Percentiles rank a stretch among this genome's conserved stretches.
These are phyloP conservation scores for Huntiella omanensis DNA, from an alignment of 2,329 filamentous ascomycete species.

Conservation along the genomic window DNA sequence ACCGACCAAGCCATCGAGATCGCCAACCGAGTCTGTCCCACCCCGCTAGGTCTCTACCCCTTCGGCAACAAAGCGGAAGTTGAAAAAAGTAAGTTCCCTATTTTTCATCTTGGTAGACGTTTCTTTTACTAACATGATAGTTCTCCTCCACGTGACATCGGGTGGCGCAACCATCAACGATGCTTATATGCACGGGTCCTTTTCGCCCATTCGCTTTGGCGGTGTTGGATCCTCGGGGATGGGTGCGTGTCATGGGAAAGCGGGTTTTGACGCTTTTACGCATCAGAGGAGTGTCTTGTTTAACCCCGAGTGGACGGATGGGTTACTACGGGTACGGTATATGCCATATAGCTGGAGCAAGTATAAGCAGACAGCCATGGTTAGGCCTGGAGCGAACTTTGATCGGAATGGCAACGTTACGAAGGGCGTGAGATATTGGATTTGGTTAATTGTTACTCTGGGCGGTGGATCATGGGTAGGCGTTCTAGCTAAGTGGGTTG, in stretches of 20 bases:
- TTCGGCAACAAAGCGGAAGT: slow-evolving; percentile 72
- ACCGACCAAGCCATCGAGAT: slow-evolving; percentile 74
- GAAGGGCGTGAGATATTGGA: slow-evolving; percentile 35
- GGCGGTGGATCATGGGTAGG: slow-evolving; percentile 30
- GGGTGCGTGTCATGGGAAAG: slow-evolving; percentile 59
- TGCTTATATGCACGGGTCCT: slow-evolving; percentile 49
- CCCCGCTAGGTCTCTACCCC: slow-evolving; percentile 65
- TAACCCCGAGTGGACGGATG: slow-evolving; percentile 50
- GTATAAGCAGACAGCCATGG: slow-evolving; percentile 24
- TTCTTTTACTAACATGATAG: slow-evolving; percentile 18
- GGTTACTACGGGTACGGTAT: slow-evolving; percentile 47
- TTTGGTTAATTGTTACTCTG: slow-evolving; percentile 29
- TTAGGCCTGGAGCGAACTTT: slow-evolving; percentile 34
- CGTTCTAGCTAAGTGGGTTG: slow-evolving; percentile 31
- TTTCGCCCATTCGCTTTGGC: slow-evolving; percentile 60
- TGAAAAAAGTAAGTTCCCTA: slow-evolving; percentile 36
- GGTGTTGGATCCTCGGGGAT: slow-evolving; percentile 64
- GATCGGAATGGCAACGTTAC: slow-evolving; percentile 37
- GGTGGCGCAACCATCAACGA: slow-evolving; percentile 50
- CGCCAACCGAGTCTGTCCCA: slow-evolving; percentile 64
- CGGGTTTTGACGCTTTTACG: slow-evolving; percentile 51
- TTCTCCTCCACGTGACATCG: slow-evolving; percentile 43
- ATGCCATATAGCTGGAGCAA: slow-evolving; percentile 32
- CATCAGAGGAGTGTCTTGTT: slow-evolving; percentile 38
- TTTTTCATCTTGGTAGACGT: neutral